Evolutionary conservation across 352 stramenopile species (phyloP), one percentile per base, ranked within the genome.

Genomic region (Elongisporangium prolatum): DNA sequence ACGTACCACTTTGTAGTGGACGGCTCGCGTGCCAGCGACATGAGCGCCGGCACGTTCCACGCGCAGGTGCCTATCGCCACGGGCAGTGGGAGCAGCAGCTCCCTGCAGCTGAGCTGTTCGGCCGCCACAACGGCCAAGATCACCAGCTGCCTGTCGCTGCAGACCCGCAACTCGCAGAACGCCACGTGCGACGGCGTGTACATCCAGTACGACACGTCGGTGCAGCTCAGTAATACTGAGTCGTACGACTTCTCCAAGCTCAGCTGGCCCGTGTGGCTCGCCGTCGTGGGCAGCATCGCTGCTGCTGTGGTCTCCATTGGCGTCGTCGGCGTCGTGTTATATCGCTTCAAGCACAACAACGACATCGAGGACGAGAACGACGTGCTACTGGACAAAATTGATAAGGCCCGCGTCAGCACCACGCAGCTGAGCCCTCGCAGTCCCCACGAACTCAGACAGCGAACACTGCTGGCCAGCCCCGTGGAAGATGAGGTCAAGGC

Each of bases 1-100:
- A 61, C 70, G 24, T 91, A 87, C 56, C 72, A 86, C 59, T 92
- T 93, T 21, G 62, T 95, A 13, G 79, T 84, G n/a, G 80, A 93
- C 24, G 83, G 85, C 22, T 91, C 83, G 9, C 77, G 82, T 20
- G 61, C 59, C 1, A 76, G 64, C 21, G 83, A 91, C 57, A 79
- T 87, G 68, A 78, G 70, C 14, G 62, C 80, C 4, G 83, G 82
- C 16, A 85, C 77, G 14, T 93, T 93, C 57, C 68, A 88, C 48
- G 85, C 84, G 68, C 61, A 65, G 5, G 77, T 75, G 10, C 69
- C 71, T 0, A 77, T 65, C 44, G 65, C 63, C 4, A 58, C 66
- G 4, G 54, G 64, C 4, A 53, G 50, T 17, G 28, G 28, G 1
- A 40, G 28, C 28, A 40, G 28, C 28, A 34, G 60, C 25, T 34